Percentiles rank a stretch among this genome's conserved stretches.
phyloP scores from a whole-genome alignment of 768 basidiomycete genomes.

The Amyloporia xantha region DNA sequence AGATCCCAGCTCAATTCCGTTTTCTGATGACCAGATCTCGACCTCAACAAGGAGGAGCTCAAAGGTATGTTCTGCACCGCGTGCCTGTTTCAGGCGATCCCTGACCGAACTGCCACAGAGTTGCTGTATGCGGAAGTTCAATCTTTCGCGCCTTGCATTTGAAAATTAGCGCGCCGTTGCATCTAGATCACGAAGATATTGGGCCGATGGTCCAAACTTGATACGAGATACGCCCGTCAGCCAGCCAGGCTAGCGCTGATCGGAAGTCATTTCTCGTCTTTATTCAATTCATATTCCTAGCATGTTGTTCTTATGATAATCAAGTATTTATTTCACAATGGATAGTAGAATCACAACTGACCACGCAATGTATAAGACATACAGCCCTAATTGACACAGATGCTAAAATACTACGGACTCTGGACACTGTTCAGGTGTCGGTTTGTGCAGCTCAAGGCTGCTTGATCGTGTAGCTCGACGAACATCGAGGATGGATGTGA shows the following conservation, averaged over 20 bases:
- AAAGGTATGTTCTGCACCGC: slow-evolving; percentile 35
- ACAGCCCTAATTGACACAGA: background rate
- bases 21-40: slow-evolving; percentile 42
- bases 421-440: background rate
- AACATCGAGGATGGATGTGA: too few species aligned
- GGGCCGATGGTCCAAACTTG: too few species aligned
- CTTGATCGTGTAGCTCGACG: too few species aligned
- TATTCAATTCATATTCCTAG: background rate
- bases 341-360: background rate
- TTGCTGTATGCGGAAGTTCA: slow-evolving; percentile 81
- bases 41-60: slow-evolving; percentile 66
- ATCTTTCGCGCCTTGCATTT: slow-evolving; percentile 63
- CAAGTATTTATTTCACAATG: background rate
- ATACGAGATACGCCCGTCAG: too few species aligned
- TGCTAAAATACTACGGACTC: background rate
- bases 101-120: slow-evolving; percentile 28
- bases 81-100: background rate
- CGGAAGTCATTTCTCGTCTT: too few species aligned
- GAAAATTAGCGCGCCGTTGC: slow-evolving; percentile 15
- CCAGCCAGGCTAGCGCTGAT: too few species aligned
- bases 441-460: background rate
- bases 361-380: background rate
- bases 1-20: background rate
- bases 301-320: background rate
- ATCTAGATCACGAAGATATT: too few species aligned